Base-by-base conservation (phyloP, 2,329 filamentous ascomycete species). In the Fonsecaea pugnacius region DNA sequence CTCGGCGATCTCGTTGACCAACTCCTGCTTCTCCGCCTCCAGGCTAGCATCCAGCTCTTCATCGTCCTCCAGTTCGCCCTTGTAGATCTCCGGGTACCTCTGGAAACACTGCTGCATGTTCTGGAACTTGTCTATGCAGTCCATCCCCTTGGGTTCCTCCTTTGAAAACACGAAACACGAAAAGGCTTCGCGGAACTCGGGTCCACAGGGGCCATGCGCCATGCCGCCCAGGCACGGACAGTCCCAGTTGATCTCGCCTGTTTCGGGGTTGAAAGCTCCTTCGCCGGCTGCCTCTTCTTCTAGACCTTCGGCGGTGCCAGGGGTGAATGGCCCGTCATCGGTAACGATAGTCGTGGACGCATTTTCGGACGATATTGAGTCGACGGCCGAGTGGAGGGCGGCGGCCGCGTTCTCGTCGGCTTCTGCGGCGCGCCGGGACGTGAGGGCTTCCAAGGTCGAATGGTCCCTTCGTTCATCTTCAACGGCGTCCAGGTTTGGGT, bases 171-270 rank as follows among this genome's bases (percentile, higher is more conserved):
- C 92, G 74, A 99, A 99, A 81, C 95, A 99, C 85, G 92, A 96
- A 74, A 99, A 99, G 0, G 95, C 95, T 27, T 89, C 88, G 82
- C 89, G 92, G 85, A 99, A 99, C 74, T 98, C 89, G 76, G 96
- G 91, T 54, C 95, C 95, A 76, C 95, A 99, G 60, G 95, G 95
- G 0, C 95, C 95, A 75, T 96, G 81, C 7, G 95, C 95, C 95
- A 99, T 99, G 59, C 95, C 95, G 55, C 95, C 95, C 36, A 99
- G 82, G 77, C 95, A 99, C 16, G 95, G 95, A 78, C 95, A 99
- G 77, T 98, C 95, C 95, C 95, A 99, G 84, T 99, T 99, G 80
- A 99, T 99, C 84, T 99, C 95, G 71, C 95, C 95, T 9, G 95
- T 99, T 82, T 98, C 95, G 2, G 93, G 92, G 78, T 99, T 96